Evolutionary conservation across 257 asterid genomes (phyloP), one percentile per base, ranked within the genome.

Genomic region (Phtheirospermum japonicum): DNA sequence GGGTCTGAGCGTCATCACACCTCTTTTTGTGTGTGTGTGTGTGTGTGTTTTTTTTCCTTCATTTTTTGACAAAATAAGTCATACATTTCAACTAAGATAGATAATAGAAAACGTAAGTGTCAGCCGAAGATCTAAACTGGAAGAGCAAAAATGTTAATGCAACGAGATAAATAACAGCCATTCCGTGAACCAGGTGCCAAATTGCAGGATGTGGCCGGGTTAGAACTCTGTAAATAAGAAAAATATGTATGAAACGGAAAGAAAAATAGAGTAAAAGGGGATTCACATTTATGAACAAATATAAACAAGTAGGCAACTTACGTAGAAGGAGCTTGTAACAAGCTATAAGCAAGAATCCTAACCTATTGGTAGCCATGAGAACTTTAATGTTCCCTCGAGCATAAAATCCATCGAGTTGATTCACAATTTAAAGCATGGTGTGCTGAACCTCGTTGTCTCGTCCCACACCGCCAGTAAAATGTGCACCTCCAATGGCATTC

Each of bases 291-390:
- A 33, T 16, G 48, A 33, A 65, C 45, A 57, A 20, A 63, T 19
- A 54, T 3, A 31, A 42, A 61, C 31, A 9, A 48, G 59, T 11
- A 45, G 51, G 33, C 18, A 65, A 77, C 97, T 80, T 78, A 93
- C 99, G 97, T 93, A 1, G 96, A 87, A 70, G 99, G 99, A 65
- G 96, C 94, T 81, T 93, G 99, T 63, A 93, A 80, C 85, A 93
- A 81, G 79, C 96, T 85, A 71, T 93, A 93, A 74, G 99, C 89
- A 42, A 89, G 97, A 77, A 83, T n/a, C n/a, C n/a, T n/a, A n/a
- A n/a, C n/a, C n/a, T n/a, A n/a, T n/a, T n/a, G n/a, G n/a, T n/a
- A n/a, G n/a, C n/a, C n/a, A n/a, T n/a, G n/a, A n/a, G n/a, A n/a
- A n/a, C n/a, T n/a, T n/a, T n/a, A n/a, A n/a, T n/a, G n/a, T n/a